A percentile compares a stretch with the other conserved stretches of the same genome.
These are phyloP conservation scores for Dichotomocladium elegans DNA, from an alignment of 371 early-diverging fungal species.

Conservation along the genomic window DNA sequence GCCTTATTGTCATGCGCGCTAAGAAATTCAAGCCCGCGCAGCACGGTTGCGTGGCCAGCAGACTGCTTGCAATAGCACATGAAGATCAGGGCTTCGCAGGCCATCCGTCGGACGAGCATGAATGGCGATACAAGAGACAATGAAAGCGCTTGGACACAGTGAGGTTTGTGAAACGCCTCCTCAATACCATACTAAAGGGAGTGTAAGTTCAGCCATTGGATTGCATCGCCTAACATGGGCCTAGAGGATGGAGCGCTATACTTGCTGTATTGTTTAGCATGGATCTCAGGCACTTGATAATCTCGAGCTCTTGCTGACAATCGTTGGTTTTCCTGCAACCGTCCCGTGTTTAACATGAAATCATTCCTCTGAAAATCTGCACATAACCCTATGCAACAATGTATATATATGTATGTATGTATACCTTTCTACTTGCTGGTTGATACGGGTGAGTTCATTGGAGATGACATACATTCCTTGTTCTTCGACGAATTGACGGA, in stretches of 20 bases:
- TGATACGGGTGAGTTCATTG: slow-evolving; percentile 56
- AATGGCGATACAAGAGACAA: slow-evolving; percentile 73
- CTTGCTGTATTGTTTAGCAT: slow-evolving; percentile 59
- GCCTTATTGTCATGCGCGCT: slow-evolving; percentile 26
- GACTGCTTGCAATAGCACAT: slow-evolving; percentile 78
- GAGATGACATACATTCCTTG: slow-evolving; percentile 65
- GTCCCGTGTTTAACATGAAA: not conserved
- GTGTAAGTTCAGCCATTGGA: not conserved
- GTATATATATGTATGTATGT: not conserved
- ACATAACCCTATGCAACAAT: too few relatives aligned
- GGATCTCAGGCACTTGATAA: slow-evolving; percentile 68
- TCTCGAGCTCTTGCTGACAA: slow-evolving; percentile 65
- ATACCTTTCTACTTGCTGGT: slow-evolving; percentile 38
- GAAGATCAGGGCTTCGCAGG: slow-evolving; percentile 76
- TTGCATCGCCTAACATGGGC: not conserved
- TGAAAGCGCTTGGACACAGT: slow-evolving; percentile 60
- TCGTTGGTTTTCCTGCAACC: slow-evolving; percentile 22
- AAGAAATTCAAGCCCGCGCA: slow-evolving; percentile 45
- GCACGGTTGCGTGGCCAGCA: slow-evolving; percentile 46
- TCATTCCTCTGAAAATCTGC: too few relatives aligned
- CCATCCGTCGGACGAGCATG: slow-evolving; percentile 66
- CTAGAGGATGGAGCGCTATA: too few relatives aligned
- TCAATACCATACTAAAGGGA: slow-evolving; percentile 21
- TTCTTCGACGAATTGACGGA: slow-evolving; percentile 64
- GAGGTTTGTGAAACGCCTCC: slow-evolving; percentile 31